These are phyloP conservation scores for Podospora tetraspora DNA, from an alignment of 495 filamentous ascomycete species.

Conservation along the genomic window DNA sequence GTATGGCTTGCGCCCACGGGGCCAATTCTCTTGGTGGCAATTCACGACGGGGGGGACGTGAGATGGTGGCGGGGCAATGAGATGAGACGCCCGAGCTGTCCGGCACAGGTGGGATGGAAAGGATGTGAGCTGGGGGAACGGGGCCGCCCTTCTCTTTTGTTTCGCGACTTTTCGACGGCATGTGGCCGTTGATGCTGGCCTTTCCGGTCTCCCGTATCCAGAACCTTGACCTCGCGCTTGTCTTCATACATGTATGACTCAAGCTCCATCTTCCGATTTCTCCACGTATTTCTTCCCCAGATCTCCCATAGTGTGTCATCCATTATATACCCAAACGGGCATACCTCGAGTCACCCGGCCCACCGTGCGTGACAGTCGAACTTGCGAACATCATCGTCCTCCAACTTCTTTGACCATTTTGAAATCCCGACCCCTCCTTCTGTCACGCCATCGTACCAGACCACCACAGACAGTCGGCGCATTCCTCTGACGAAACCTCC, in stretches of 20 bases:
- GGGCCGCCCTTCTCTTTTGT: not conserved
- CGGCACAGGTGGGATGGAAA: not conserved
- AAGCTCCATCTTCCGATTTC: not conserved
- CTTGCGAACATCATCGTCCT: not conserved
- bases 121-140: not conserved
- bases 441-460: not conserved
- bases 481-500: not conserved
- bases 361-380: not conserved
- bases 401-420: not conserved
- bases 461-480: not conserved
- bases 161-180: not conserved
- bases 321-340: too few relatives aligned
- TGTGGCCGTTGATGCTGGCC: not conserved
- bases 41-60: not conserved
- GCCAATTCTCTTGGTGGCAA: not conserved
- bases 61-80: not conserved
- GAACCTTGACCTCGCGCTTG: constrained; percentile 1
- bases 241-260: constrained; percentile 20
- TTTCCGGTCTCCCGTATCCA: not conserved
- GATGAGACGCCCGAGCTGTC: not conserved
- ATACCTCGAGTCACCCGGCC: not conserved
- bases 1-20: not conserved
- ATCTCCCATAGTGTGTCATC: constrained; percentile 2
- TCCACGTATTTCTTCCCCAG: constrained; percentile 5
- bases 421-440: constrained; percentile 10